phyloP scores from a whole-genome alignment of 169 alveolate species.

The Plasmodium gaboni region DNA sequence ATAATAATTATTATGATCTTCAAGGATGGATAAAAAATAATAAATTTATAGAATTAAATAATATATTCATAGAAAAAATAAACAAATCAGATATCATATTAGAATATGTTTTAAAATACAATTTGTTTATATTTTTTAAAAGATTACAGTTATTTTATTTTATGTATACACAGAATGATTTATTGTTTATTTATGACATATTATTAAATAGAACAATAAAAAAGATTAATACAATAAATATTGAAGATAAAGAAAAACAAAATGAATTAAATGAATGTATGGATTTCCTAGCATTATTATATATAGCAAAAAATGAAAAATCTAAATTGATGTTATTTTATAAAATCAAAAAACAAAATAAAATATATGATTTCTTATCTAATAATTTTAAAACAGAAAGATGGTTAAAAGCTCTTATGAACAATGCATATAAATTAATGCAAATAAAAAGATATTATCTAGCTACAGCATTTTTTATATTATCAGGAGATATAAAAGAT shows the following conservation, averaged over 20 bases:
- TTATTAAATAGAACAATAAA: constrained; percentile 49
- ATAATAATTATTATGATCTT: background rate
- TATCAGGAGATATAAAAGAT: constrained; percentile 64
- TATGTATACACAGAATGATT: background rate
- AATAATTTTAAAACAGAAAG: constrained; percentile 48
- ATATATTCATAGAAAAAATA: constrained; percentile 9
- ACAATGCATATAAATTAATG: constrained; percentile 72
- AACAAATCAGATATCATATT: background rate
- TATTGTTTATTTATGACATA: constrained; percentile 29
- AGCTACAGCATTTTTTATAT: constrained; percentile 71
- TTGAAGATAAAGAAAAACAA: constrained; percentile 64
- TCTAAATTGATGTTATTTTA: constrained; percentile 56
- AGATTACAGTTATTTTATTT: constrained; percentile 24
- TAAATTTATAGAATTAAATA: constrained; percentile 10
- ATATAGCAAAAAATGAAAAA: constrained; percentile 70
- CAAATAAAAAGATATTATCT: constrained; percentile 73
- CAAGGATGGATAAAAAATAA: background rate
- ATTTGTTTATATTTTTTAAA: constrained; percentile 29
- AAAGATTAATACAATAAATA: constrained; percentile 55
- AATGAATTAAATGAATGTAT: constrained; percentile 66
- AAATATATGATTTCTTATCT: constrained; percentile 46
- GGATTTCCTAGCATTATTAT: constrained; percentile 76
- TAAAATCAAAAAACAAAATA: constrained; percentile 63
- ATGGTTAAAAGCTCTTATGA: constrained; percentile 60
- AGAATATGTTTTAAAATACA: constrained; percentile 18